Conservation (phyloP, 2,329 filamentous ascomycete genomes). For the Fusarium pilosicola region DNA sequence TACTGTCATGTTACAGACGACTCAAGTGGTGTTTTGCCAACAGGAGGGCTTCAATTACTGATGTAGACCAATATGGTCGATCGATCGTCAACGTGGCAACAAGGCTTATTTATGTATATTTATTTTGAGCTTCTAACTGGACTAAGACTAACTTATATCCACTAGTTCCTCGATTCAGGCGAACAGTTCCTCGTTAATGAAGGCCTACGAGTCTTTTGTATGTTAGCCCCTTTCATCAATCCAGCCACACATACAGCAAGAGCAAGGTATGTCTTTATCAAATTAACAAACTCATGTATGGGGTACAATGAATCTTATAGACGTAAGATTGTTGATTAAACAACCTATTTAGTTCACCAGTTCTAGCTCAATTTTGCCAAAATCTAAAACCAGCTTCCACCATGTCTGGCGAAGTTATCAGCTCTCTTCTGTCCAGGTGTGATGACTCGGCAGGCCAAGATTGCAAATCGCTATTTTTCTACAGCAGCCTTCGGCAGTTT, state of each 20-base stretch:
- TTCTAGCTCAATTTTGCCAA: accelerated
- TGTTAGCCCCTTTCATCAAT: not conserved
- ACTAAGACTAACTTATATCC: accelerated
- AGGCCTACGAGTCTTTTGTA: accelerated
- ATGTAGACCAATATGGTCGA: accelerated
- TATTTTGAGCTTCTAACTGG: accelerated
- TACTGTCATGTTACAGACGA: accelerated
- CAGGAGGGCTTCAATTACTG: not conserved
- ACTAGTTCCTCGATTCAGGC: too few relatives aligned
- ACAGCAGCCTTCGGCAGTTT: accelerated
- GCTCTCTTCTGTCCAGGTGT: not conserved
- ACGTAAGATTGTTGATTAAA: accelerated
- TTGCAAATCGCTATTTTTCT: accelerated
- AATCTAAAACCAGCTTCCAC: accelerated
- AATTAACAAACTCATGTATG: accelerated
- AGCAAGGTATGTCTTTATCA: not conserved
- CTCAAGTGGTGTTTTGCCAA: not conserved
- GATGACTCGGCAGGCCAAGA: not conserved
- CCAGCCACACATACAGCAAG: accelerated
- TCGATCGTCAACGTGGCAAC: not conserved
- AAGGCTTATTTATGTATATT: not conserved
- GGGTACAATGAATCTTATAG: accelerated
- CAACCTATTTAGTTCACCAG: accelerated
- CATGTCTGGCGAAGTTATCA: accelerated
- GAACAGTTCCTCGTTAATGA: too few relatives aligned